Base-by-base conservation (phyloP, 2,329 filamentous ascomycete species). In the Cladophialophora psammophila region DNA sequence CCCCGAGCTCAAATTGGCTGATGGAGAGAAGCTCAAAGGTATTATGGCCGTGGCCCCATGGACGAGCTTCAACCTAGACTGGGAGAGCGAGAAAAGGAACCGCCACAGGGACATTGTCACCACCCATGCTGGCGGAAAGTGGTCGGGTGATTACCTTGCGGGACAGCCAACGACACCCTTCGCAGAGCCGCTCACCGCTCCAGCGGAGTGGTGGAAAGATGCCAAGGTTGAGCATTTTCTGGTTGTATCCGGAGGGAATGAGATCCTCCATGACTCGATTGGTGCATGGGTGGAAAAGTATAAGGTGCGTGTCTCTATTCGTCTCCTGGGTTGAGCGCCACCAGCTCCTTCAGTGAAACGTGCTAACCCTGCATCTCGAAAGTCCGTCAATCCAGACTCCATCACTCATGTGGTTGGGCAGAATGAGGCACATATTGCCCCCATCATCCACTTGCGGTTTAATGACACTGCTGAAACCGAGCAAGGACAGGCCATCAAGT, bases 1-100 rank as follows among this genome's bases (percentile, higher is more conserved):
- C 12, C 70, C 70, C 13, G 50, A 65, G 32, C 53, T 72, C 61
- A 63, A 62, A 10, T 20, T 72, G 15, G 80, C 87, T 3, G 64
- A 72, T 12, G 61, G 77, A 0, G 67, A 71, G 5, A 68, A 65
- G 52, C 63, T 89, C 15, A 80, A 80, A 1, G 86, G 81, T 3
- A 80, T 82, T 0, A 72, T 88, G 7, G 78, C 88, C 6, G 82
- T 90, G 63, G 84, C 82, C 0, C 87, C 88, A 0, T 90, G 88
- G 87, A 79, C 82, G 1, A 81, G 81, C 0, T 84, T 89, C 67
- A 77, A 80, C n/a, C 79, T 78, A 0, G 58, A 69, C 15, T 71
- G 65, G 54, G 64, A 63, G 0, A 70, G 67, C 40, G 63, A 63
- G 13, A 36, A 55, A 10, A 58, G 54, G 20, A 69, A 69, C 45